phyloP scores from a whole-genome alignment of 106 monocot genomes.

The Allium sativum region DNA sequence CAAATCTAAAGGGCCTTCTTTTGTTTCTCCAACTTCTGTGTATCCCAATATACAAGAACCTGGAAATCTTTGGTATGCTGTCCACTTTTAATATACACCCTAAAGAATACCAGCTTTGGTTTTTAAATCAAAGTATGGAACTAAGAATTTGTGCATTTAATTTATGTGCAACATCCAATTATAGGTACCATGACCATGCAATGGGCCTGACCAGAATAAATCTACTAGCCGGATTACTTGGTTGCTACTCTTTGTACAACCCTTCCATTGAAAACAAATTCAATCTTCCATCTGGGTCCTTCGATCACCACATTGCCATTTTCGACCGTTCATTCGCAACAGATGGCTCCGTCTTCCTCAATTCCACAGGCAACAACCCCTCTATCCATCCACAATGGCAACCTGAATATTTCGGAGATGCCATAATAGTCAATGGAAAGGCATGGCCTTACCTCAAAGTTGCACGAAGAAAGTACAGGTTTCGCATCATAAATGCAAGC shows the following conservation, averaged over 20 bases:
- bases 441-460: slow-evolving; percentile 75
- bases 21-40: slow-evolving; percentile 10
- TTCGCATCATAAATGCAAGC: slow-evolving; percentile 87
- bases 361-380: slow-evolving; percentile 66
- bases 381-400: slow-evolving; percentile 86
- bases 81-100: too few species aligned
- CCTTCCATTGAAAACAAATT: slow-evolving; percentile 29
- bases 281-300: slow-evolving; percentile 35
- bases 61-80: slow-evolving; percentile 62
- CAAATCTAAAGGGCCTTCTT: slow-evolving; percentile 21
- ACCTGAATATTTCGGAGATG: slow-evolving; percentile 89
- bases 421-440: slow-evolving; percentile 83
- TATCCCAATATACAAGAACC: slow-evolving; percentile 64
- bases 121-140: too few species aligned
- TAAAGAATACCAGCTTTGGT: too few species aligned
- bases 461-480: slow-evolving; percentile 50
- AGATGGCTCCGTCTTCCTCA: slow-evolving; percentile 83
- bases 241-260: slow-evolving; percentile 45
- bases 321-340: slow-evolving; percentile 62
- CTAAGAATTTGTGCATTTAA: too few species aligned
- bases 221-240: slow-evolving; percentile 59
- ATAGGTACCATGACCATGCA: slow-evolving; percentile 59
- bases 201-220: slow-evolving; percentile 57
- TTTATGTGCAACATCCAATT: too few species aligned
- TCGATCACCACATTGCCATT: slow-evolving; percentile 50